Evolutionary conservation across 768 basidiomycete species (phyloP), one percentile per base, ranked within the genome.

Genomic region (Hemileccinum impolitum): DNA sequence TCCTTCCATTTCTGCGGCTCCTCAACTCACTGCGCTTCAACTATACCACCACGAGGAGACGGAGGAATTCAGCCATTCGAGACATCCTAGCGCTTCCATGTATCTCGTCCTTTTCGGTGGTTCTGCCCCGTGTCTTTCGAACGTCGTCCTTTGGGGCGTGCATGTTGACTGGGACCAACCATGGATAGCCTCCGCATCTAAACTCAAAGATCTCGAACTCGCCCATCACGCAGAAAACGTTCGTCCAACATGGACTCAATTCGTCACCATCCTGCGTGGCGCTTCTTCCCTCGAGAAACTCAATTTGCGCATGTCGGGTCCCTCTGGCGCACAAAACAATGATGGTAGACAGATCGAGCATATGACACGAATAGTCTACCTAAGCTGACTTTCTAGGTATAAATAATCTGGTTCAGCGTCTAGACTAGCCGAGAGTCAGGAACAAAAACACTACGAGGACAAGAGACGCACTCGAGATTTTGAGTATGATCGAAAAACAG

Each of bases 131-230:
- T 73, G 69, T 8, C 68, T 90, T 13, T 66, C 62, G 17, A 57
- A 66, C 4, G 64, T 80, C 30, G 69, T 70, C 10, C 70, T 90
- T 23, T 86, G 82, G 81, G 86, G 85, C 34, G 81, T 87, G 5
- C 86, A 86, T 52, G 63, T 89, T 30, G 75, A 82, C 48, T 90
- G 87, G 87, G 70, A 74, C 26, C 68, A 71, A 30, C 69, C 74
- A 14, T 60, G 72, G 18, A 52, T 66, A 25, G 26, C 48, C 6
- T 54, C 60, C 4, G 60, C 62, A 2, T n/a, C 52, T 25, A 56
- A 52, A 8, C 67, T 89, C 26, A 59, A 55, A 19, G 73, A 78
- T 15, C 61, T 89, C 18, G 78, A 84, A 55, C 69, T 89, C 36
- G 77, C 80, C 0, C 87, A 77, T 66, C 85, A 86, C 56, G 64